phyloP scores from a whole-genome alignment of 805 yeast genomes.

The Hanseniaspora valbyensis region DNA sequence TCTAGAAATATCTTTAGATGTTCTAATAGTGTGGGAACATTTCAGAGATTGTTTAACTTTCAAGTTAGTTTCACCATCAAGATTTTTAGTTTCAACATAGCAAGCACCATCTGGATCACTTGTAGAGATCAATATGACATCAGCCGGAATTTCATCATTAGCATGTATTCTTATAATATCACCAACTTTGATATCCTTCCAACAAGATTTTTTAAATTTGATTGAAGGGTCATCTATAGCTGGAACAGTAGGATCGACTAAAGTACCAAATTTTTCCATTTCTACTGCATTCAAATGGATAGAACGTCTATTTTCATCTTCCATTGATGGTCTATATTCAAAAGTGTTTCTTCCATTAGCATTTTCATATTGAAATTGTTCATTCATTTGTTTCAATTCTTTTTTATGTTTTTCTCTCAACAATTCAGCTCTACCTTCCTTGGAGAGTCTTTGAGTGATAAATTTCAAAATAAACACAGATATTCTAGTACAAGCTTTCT shows the following conservation, averaged over 20 bases:
- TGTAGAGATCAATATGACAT: conserved; percentile 50
- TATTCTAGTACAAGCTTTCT: conserved; percentile 38
- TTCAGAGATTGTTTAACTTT: conserved; percentile 67
- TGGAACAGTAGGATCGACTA: conserved; percentile 43
- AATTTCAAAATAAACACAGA: conserved; percentile 23
- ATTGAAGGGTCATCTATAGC: conserved; percentile 27
- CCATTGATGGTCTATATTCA: conserved; percentile 29
- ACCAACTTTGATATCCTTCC: conserved; percentile 68
- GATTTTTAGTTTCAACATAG: conserved; percentile 68
- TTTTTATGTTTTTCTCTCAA: conserved; percentile 26
- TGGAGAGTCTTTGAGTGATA: conserved; percentile 26
- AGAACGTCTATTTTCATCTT: conserved; percentile 22
- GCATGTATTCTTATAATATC: conserved; percentile 58
- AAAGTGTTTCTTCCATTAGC: conserved; percentile 29
- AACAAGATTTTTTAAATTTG: conserved; percentile 32
- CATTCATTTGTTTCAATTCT: conserved; percentile 23
- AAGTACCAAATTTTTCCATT: conserved; percentile 37
- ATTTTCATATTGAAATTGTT: conserved; percentile 25
- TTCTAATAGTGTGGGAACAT: conserved; percentile 41
- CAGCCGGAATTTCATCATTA: conserved; percentile 75
- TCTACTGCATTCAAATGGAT: conserved; percentile 26
- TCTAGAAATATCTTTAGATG: conserved; percentile 39
- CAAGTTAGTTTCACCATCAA: conserved; percentile 72
- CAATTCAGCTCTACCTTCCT: conserved; percentile 31
- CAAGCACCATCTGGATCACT: conserved; percentile 61